These are phyloP conservation scores for Fragilaria radians DNA, from an alignment of 108 stramenopile species.

Conservation along the genomic window DNA sequence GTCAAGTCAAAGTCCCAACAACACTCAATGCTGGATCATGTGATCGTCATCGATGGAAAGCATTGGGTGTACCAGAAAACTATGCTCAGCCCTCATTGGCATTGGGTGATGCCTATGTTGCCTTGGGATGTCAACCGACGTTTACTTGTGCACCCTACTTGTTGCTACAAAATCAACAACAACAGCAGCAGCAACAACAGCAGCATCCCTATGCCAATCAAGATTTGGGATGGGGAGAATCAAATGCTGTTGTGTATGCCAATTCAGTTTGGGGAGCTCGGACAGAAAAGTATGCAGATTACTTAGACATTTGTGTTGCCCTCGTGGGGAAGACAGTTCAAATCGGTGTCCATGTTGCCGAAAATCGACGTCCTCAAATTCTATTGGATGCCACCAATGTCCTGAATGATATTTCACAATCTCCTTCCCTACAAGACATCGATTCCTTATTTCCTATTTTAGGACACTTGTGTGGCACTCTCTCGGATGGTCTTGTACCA, in stretches of 20 bases:
- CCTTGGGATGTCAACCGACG: slow-evolving; percentile 46
- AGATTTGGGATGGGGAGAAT: slow-evolving; percentile 78
- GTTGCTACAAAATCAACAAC: slow-evolving; percentile 20
- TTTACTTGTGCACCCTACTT: slow-evolving; percentile 88
- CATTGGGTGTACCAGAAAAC: slow-evolving; percentile 40
- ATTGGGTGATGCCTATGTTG: slow-evolving; percentile 67
- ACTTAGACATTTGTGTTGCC: slow-evolving; percentile 78
- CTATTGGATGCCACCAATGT: slow-evolving; percentile 42
- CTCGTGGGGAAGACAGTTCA: slow-evolving; percentile 57
- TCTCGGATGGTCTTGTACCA: slow-evolving; percentile 69
- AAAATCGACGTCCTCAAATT: slow-evolving; percentile 44
- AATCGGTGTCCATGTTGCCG: slow-evolving; percentile 47
- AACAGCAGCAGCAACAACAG: slow-evolving; percentile 37
- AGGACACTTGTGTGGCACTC: slow-evolving; percentile 63
- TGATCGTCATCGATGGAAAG: slow-evolving; percentile 62
- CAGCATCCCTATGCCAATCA: too few relatives aligned
- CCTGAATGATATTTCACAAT: slow-evolving; percentile 16
- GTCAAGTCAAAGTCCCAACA: slow-evolving; percentile 60
- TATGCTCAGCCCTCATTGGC: slow-evolving; percentile 38
- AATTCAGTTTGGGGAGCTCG: slow-evolving; percentile 74
- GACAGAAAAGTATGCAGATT: slow-evolving; percentile 84
- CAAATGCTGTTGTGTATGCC: slow-evolving; percentile 79
- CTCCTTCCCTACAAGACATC: not conserved
- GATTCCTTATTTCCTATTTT: slow-evolving; percentile 51
- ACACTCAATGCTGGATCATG: slow-evolving; percentile 72